Base-by-base conservation (phyloP, 2,329 filamentous ascomycete species). In the Penicillium sp. region DNA sequence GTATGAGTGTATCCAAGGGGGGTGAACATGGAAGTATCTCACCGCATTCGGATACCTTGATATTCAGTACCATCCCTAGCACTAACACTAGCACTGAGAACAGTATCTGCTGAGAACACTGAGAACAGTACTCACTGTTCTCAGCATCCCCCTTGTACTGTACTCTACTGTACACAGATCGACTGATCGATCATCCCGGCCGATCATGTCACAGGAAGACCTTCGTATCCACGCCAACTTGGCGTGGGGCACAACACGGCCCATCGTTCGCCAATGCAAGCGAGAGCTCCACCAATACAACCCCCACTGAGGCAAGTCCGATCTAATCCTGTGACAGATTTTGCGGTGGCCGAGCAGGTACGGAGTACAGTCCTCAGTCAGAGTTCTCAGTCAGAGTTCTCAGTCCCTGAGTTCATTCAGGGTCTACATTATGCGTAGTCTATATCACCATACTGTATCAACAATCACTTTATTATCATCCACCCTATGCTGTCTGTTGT, bases 181-280 rank as follows among this genome's bases (percentile, higher is more conserved):
- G 55, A 16, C 49, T 44, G 55, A 53, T 55, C 50, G 24, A 28
- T 28, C 24, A 51, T 39, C 48, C 40, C 37, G 49, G 56, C 19
- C 47, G 53, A 56, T 59, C 56, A 48, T 56, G 56, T 59, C 50
- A 56, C 53, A 56, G 52, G 11, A 47, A 11, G 16, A 5, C 16
- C 34, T 21, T 37, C 16, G 34, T 37, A 29, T 28, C 42, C 42
- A 31, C 10, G 26, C 14, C 39, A 14, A 24, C 39, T 28, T 16
- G 11, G 6, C 39, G 39, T 43, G 39, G 39, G 39, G 39, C 39
- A 26, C 28, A 29, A 45, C 42, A 34, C 48, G 48, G 48, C 48
- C 31, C 39, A 48, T 53, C 37, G 44, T 49, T 33, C 37, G 21
- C 50, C 24, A 47, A 28, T 43, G 21, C 39, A 56, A 58, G 55